A percentile compares a stretch with the other conserved stretches of the same genome.
phyloP scores from a whole-genome alignment of 1,284 basidiomycete species.

The Papiliotrema laurentii region DNA sequence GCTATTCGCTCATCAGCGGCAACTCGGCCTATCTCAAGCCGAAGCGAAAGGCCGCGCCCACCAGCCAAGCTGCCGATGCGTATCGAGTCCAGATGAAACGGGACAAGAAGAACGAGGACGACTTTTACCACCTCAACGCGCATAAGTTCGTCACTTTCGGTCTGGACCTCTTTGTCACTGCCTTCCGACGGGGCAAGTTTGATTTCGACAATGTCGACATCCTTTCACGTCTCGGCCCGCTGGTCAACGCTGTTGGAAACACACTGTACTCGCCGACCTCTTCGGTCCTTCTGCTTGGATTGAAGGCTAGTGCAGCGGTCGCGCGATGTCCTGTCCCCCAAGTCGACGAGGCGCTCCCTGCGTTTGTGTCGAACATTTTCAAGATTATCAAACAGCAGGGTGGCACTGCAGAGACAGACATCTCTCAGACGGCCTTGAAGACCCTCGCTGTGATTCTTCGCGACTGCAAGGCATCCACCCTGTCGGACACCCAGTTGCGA shows the following conservation, averaged over 20 bases:
- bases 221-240: slow-evolving; percentile 74
- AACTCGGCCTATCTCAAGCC: slow-evolving; percentile 68
- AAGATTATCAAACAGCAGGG: slow-evolving; percentile 79
- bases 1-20: slow-evolving; percentile 83
- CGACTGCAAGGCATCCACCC: slow-evolving; percentile 70
- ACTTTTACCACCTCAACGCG: slow-evolving; percentile 76
- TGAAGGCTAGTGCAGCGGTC: slow-evolving; percentile 78
- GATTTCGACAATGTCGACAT: slow-evolving; percentile 71
- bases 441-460: slow-evolving; percentile 81
- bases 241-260: slow-evolving; percentile 85
- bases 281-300: slow-evolving; percentile 70
- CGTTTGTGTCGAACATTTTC: slow-evolving; percentile 81
- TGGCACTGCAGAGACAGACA: slow-evolving; percentile 76
- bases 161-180: slow-evolving; percentile 84
- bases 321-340: slow-evolving; percentile 78
- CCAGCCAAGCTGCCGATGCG: slow-evolving; percentile 52
- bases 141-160: slow-evolving; percentile 86
- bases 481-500: slow-evolving; percentile 84
- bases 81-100: slow-evolving; percentile 75
- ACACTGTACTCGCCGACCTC: slow-evolving; percentile 82
- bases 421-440: slow-evolving; percentile 83
- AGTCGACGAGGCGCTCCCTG: slow-evolving; percentile 71
- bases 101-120: slow-evolving; percentile 55
- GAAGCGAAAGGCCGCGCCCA: slow-evolving; percentile 38
- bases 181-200: slow-evolving; percentile 78